Evolutionary conservation across 139 green algal genomes (phyloP), one percentile per base, ranked within the genome.

Genomic region (Zygnema cylindricum): DNA sequence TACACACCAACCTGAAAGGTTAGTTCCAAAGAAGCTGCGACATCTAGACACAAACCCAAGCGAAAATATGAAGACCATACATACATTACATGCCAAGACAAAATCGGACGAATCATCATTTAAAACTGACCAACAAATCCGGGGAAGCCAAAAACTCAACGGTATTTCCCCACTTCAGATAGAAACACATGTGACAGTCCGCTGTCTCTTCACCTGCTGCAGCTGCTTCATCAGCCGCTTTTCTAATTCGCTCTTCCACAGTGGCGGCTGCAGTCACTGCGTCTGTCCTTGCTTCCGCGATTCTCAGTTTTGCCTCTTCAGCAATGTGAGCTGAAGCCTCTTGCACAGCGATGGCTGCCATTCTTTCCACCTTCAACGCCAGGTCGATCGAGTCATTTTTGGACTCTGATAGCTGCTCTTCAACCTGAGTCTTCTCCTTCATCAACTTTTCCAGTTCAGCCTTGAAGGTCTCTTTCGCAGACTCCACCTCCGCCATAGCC

Each of bases 281-380:
- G 30, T 76, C 42, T 1, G 85, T 54, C 41, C 76, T 73, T 0
- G 85, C 85, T 16, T 43, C 73, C 0, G 85, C 85, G 25, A 89
- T 89, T 57, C 75, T 85, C 0, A 85, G 49, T 73, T 35, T 35
- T 33, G 71, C 71, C 2, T 89, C 85, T 30, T 81, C 85, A 23
- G 85, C 75, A n/a, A 85, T 76, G 0, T 43, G 35, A 33, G 32
- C 36, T 11, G 85, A 78, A 55, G 38, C 35, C 40, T 89, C 85
- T 63, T 89, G 71, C 42, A 89, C 43, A 0, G 85, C 85, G 7
- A 85, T 85, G 11, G n/a, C 36, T 25, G 85, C 85, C 85, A 89
- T 89, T 73, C 75, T 32, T 57, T 89, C 85, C 41, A 89, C 85
- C 43, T 89, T 85, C 39, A 89, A 55, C 21, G 85, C 85, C 3